These are phyloP conservation scores for Hypoxylon subgilvum DNA, from an alignment of 495 filamentous ascomycete genomes.

Conservation along the genomic window DNA sequence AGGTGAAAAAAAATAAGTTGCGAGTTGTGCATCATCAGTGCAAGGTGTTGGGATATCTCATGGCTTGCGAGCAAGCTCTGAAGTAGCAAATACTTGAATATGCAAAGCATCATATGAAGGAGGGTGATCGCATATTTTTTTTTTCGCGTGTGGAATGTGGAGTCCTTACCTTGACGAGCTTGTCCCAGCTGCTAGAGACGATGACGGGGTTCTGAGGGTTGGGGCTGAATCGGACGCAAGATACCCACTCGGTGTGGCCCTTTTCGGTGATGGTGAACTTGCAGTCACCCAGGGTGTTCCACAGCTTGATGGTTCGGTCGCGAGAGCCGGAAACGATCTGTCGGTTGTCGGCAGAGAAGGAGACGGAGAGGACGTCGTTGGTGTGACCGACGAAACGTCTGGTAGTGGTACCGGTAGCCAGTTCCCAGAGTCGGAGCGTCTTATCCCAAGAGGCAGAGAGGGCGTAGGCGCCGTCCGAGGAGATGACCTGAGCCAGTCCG, in stretches of 20 bases:
- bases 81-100: constrained; percentile 99
- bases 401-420: constrained; percentile 93
- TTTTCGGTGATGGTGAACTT: constrained; percentile 99
- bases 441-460: constrained; percentile 99
- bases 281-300: constrained; percentile 99
- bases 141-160: not conserved
- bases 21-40: constrained; percentile 80
- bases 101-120: constrained; percentile 84
- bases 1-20: constrained; percentile 29
- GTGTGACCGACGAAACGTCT: constrained; percentile 98
- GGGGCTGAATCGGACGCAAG: constrained; percentile 98
- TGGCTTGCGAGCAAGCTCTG: constrained; percentile 86
- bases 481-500: constrained; percentile 80
- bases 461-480: constrained; percentile 98
- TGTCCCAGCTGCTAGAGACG: constrained; percentile 98
- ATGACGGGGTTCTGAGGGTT: constrained; percentile 99
- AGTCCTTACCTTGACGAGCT: constrained; percentile 94
- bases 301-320: constrained; percentile 99
- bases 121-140: not conserved
- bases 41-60: constrained; percentile 97
- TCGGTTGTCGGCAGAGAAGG: constrained; percentile 99
- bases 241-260: constrained; percentile 99
- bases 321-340: constrained; percentile 99
- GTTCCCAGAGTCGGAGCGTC: constrained; percentile 99
- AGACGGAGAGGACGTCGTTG: constrained; percentile 99